These are phyloP conservation scores for Scleroderma citrinum DNA, from an alignment of 768 basidiomycete species.

Conservation along the genomic window DNA sequence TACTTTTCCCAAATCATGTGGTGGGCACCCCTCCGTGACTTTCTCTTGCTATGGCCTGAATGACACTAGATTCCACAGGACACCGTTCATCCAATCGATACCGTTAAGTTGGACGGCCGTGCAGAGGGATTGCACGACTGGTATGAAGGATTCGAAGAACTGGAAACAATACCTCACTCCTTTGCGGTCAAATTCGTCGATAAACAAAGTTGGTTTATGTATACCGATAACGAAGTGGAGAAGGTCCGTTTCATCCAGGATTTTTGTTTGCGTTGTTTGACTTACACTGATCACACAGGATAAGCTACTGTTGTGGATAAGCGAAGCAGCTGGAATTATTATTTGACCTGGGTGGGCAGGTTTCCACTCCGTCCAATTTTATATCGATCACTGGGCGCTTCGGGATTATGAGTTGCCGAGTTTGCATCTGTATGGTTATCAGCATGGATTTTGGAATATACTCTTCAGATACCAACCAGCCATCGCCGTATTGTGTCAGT, in stretches of 20 bases:
- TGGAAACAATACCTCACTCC: conserved; percentile 59
- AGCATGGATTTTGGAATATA: no score
- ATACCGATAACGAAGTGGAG: conserved; percentile 55
- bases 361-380: not conserved
- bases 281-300: not conserved
- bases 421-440: no score
- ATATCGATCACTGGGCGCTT: not conserved
- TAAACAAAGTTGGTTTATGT: conserved; percentile 50
- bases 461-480: no score
- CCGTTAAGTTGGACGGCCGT: conserved; percentile 42
- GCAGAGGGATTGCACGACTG: conserved; percentile 50
- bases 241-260: conserved; percentile 36
- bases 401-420: no score
- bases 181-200: conserved; percentile 60
- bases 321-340: conserved; percentile 1
- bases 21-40: conserved; percentile 28
- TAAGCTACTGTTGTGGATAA: not conserved
- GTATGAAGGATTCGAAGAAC: conserved; percentile 62
- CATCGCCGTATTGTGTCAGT: no score
- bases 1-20: conserved; percentile 48
- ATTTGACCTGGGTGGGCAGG: not conserved
- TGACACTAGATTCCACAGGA: conserved; percentile 21
- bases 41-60: not conserved
- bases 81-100: conserved; percentile 19
- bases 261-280: not conserved